phyloP scores from a whole-genome alignment of 345 rosid genomes.

The Pistacia integerrima region DNA sequence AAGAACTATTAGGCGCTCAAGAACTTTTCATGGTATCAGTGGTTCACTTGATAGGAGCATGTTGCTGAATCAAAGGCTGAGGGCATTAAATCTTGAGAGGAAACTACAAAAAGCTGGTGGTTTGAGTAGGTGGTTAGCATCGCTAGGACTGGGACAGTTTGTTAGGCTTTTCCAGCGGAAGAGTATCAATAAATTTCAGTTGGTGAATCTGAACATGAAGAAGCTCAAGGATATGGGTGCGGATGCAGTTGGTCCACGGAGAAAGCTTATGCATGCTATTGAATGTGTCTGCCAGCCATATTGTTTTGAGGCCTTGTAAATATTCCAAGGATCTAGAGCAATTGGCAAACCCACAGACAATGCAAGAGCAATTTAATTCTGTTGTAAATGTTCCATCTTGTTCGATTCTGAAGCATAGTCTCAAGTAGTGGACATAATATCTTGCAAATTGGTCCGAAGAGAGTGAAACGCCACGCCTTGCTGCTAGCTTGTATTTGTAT shows the following conservation, averaged over 20 bases:
- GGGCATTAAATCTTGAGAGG: conserved; percentile 69
- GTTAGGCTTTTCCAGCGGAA: conserved; percentile 64
- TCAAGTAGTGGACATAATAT: background rate
- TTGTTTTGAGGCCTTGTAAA: conserved; percentile 39
- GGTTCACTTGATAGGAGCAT: conserved; percentile 38
- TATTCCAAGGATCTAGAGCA: conserved; percentile 3
- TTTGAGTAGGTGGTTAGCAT: conserved; percentile 68
- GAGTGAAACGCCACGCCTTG: background rate
- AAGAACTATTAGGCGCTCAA: conserved; percentile 36
- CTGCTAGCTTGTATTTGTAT: background rate
- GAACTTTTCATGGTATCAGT: conserved; percentile 37
- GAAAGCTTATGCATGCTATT: conserved; percentile 95
- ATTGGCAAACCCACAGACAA: background rate
- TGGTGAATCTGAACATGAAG: conserved; percentile 84
- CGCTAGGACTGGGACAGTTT: conserved; percentile 80
- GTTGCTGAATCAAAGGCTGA: conserved; percentile 54
- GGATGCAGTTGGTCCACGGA: conserved; percentile 85
- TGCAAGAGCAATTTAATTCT: background rate
- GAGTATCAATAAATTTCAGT: conserved; percentile 62
- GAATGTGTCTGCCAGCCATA: conserved; percentile 75
- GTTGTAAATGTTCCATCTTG: conserved; percentile 1
- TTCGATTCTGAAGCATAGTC: background rate
- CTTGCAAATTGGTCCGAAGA: background rate
- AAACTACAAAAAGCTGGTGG: conserved; percentile 84
- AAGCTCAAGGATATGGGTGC: conserved; percentile 98